Conservation (phyloP, 306 rosid genomes). For the Elaeagnus macrophylla region DNA sequence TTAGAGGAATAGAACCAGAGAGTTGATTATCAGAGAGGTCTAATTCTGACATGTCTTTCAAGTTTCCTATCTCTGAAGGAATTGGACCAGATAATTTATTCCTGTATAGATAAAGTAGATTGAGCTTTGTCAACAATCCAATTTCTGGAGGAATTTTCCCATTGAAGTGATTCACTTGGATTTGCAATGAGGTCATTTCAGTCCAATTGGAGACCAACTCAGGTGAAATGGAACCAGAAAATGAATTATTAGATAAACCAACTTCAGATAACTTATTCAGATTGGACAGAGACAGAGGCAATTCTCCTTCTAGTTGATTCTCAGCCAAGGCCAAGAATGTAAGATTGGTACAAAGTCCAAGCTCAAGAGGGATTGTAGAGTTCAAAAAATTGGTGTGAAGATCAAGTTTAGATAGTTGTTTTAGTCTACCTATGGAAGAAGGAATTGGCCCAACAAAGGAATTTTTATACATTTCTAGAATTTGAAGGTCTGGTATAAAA, state of each 20-base stretch:
- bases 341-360: too few relatives aligned
- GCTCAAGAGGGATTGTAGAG: constrained; percentile 5
- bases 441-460: constrained; percentile 45
- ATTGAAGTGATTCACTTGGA: constrained; percentile 38
- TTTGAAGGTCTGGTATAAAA: constrained; percentile 22
- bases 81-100: constrained; percentile 20
- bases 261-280: too few relatives aligned
- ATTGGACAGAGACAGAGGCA: too few relatives aligned
- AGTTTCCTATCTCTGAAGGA: constrained; percentile 23
- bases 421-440: constrained; percentile 54
- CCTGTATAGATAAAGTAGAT: constrained; percentile 13
- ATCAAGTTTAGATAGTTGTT: constrained; percentile 10
- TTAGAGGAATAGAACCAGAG: constrained; percentile 23
- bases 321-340: too few relatives aligned
- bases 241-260: constrained; percentile 41
- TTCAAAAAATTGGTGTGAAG: not conserved
- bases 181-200: constrained; percentile 35
- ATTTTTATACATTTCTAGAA: constrained; percentile 27
- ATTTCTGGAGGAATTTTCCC: constrained; percentile 49
- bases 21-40: constrained; percentile 19
- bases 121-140: constrained; percentile 42
- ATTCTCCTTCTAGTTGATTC: too few relatives aligned
- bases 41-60: constrained; percentile 6
- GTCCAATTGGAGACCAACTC: constrained; percentile 50
- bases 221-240: constrained; percentile 42